Evolutionary conservation across 1,284 basidiomycete species (phyloP), one percentile per base, ranked within the genome.

Genomic region (Irpex lacteus): DNA sequence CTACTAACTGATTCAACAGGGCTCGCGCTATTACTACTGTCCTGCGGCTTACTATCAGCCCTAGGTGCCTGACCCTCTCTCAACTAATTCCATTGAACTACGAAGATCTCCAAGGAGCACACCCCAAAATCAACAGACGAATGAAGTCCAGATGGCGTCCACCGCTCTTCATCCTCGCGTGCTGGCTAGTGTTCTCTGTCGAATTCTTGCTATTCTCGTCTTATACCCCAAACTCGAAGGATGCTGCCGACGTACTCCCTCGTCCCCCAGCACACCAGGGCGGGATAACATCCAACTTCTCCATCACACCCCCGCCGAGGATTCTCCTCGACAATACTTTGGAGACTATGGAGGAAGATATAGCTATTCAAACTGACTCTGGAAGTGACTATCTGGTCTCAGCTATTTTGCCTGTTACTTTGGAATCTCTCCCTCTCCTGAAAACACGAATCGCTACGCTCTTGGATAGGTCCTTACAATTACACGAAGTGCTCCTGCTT

Each of bases 361-460:
- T 6, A 34, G 32, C 32, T 34, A 34, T 34, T 34, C n/a, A n/a
- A 47, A n/a, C 40, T n/a, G 40, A 47, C 40, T 47, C 40, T 47
- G 13, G n/a, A 47, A 47, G 40, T 13, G 40, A 47, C 40, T 36
- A 56, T 18, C 54, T 56, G 26, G 54, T 87, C 54, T 81, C 83
- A 9, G 83, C 78, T 4, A 68, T 89, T 38, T 71, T 89, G 1
- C 84, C 85, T 26, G 76, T 88, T 58, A 75, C 82, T 5, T 60
- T 85, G 5, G 26, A 69, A 2, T 49, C 64, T 61, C 67, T 34
- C 32, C 32, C 32, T 34, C 32, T 34, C 32, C 5, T 86, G 52
- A 73, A 75, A 50, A 50, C 67, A 1, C 71, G 73, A 6, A 71
- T 86, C 18, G 64, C 66, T 2, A 70, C 76, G 2, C 69, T 86